Percentiles rank a stretch among this genome's conserved stretches.
Evolutionary conservation across 192 early-diverging fungal genomes (phyloP).

Genomic region (Backusella psychrophila): DNA sequence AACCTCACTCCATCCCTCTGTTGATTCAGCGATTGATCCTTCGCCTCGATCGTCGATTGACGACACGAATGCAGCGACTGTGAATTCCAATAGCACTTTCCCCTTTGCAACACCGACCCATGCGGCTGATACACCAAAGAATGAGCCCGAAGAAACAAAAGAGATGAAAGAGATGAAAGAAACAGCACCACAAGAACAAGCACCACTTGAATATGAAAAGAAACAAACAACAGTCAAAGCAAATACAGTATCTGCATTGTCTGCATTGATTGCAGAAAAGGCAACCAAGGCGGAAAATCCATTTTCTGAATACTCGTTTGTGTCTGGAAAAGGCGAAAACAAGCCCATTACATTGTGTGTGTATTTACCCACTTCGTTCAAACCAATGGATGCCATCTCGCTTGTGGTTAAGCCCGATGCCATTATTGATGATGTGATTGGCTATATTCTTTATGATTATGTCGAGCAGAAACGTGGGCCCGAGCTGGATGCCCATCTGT

Average conservation of each 20-base stretch:
- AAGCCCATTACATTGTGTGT: slow-evolving; percentile 61
- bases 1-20: slow-evolving; percentile 34
- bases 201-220: background rate
- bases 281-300: slow-evolving; percentile 60
- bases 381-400: slow-evolving; percentile 48
- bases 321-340: slow-evolving; percentile 61
- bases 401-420: slow-evolving; percentile 77
- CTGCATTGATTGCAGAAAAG: slow-evolving; percentile 61
- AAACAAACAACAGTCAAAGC: background rate
- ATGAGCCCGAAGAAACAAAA: background rate
- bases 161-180: background rate
- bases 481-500: slow-evolving; percentile 54
- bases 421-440: slow-evolving; percentile 92
- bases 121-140: background rate
- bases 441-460: slow-evolving; percentile 88
- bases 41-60: slow-evolving; percentile 35
- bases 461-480: slow-evolving; percentile 68
- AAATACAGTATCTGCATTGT: slow-evolving; percentile 43
- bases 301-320: slow-evolving; percentile 63
- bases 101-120: background rate
- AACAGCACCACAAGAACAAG: background rate
- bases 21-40: slow-evolving; percentile 45
- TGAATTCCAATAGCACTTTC: background rate
- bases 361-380: slow-evolving; percentile 54
- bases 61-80: background rate